Evolutionary conservation across 2,329 filamentous ascomycete genomes (phyloP).

Genomic region (Rosellinia necatrix): DNA sequence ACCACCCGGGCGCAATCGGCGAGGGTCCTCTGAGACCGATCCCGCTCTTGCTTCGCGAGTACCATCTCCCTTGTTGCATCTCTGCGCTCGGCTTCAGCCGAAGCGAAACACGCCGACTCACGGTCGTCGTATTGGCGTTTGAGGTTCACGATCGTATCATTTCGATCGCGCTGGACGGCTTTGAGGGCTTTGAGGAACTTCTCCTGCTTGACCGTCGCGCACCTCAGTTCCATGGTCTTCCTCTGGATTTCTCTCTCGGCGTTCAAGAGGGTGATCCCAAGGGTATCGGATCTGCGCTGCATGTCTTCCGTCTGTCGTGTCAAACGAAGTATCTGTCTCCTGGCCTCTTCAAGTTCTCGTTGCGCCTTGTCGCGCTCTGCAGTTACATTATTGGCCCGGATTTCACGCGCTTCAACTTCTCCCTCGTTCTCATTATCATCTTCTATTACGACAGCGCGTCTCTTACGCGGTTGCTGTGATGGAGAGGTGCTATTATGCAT

Average conservation of each 20-base stretch:
- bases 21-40: background rate
- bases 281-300: background rate
- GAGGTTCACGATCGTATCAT: background rate
- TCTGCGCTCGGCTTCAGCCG: background rate
- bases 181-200: background rate
- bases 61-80: background rate
- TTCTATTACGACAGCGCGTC: background rate
- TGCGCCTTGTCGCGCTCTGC: background rate
- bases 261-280: background rate
- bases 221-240: background rate
- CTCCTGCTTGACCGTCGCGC: background rate
- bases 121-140: constrained; percentile 5
- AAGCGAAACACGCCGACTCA: background rate
- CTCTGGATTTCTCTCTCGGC: background rate
- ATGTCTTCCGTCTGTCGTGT: background rate
- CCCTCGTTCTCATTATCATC: background rate
- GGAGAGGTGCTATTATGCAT: background rate
- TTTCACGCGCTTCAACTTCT: background rate
- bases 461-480: background rate
- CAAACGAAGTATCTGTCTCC: background rate
- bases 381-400: background rate
- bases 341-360: background rate
- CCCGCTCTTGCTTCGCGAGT: constrained; percentile 3
- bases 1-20: constrained; percentile 1
- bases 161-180: background rate